Percentiles rank a stretch among this genome's conserved stretches.
phyloP scores from a whole-genome alignment of 1,139 yeast genomes.

The Geotrichum restrictum region DNA sequence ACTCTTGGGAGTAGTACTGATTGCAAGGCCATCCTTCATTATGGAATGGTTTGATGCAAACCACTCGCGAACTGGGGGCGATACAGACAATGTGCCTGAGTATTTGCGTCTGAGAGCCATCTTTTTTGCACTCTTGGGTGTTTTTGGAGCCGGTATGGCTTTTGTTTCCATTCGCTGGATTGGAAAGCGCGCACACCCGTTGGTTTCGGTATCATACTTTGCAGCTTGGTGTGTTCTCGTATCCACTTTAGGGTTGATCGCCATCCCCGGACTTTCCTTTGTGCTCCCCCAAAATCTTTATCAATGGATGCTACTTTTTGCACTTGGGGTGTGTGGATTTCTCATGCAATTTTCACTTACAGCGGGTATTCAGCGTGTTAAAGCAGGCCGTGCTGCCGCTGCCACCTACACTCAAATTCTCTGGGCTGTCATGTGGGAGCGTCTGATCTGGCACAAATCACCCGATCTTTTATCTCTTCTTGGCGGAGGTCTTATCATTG shows the following conservation, averaged over 20 bases:
- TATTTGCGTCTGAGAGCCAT: conserved; percentile 47
- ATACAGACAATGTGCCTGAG: conserved; percentile 21
- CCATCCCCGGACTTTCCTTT: conserved; percentile 56
- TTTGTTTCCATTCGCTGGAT: conserved; percentile 70
- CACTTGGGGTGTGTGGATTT: conserved; percentile 75
- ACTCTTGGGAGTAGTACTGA: conserved; percentile 68
- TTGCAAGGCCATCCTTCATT: conserved; percentile 76
- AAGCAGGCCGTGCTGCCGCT: conserved; percentile 72
- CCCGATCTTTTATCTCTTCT: conserved; percentile 66
- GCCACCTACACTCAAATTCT: conserved; percentile 73
- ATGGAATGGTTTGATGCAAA: conserved; percentile 35
- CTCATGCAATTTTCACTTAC: conserved; percentile 75
- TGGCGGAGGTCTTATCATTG: conserved; percentile 66
- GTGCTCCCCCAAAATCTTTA: conserved; percentile 53
- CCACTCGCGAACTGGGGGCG: conserved; percentile 8
- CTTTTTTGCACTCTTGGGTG: conserved; percentile 62
- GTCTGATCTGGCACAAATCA: conserved; percentile 63
- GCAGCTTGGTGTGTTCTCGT: conserved; percentile 58
- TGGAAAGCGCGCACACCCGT: conserved; percentile 74
- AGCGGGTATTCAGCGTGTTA: conserved; percentile 77
- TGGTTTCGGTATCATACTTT: conserved; percentile 73
- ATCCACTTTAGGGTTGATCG: conserved; percentile 51
- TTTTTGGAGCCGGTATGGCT: conserved; percentile 65
- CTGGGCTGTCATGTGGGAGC: conserved; percentile 77
- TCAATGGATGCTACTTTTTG: conserved; percentile 62